Evolutionary conservation across 2,329 filamentous ascomycete species (phyloP).

Genomic region (Fusarium aywerte): DNA sequence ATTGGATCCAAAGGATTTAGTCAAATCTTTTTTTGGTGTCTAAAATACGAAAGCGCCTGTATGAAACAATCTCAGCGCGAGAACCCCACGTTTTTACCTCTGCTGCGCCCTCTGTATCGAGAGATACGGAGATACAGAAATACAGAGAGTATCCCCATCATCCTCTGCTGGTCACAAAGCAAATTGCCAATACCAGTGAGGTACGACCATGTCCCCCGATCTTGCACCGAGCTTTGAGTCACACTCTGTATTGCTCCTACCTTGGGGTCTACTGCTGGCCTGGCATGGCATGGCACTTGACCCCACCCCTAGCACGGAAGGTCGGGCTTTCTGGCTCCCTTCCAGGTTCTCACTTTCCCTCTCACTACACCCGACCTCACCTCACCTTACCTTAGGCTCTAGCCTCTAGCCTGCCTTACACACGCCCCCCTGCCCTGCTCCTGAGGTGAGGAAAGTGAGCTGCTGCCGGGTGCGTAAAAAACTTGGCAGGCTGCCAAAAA

Average conservation of each 20-base stretch:
- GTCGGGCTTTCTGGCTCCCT: constrained; percentile 22
- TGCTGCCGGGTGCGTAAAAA: constrained; percentile 29
- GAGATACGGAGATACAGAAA: neutral
- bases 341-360: constrained; percentile 21
- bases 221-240: constrained; percentile 31
- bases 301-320: constrained; percentile 33
- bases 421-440: constrained; percentile 23
- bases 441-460: constrained; percentile 1
- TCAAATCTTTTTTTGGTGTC: constrained; percentile 19
- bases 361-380: constrained; percentile 9
- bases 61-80: constrained; percentile 20
- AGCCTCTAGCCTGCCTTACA: constrained; percentile 14
- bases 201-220: constrained; percentile 28
- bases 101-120: constrained; percentile 25
- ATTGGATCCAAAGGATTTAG: constrained; percentile 16
- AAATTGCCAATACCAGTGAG: constrained; percentile 28
- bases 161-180: constrained; percentile 10
- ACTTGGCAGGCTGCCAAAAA: constrained; percentile 38
- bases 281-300: constrained; percentile 31
- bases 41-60: constrained; percentile 9
- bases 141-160: neutral
- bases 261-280: constrained; percentile 8
- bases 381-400: constrained; percentile 14
- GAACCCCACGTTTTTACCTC: constrained; percentile 9
- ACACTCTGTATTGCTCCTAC: constrained; percentile 27